Evolutionary conservation across 2,329 filamentous ascomycete species (phyloP).

Genomic region (Stemphylium lycopersici): DNA sequence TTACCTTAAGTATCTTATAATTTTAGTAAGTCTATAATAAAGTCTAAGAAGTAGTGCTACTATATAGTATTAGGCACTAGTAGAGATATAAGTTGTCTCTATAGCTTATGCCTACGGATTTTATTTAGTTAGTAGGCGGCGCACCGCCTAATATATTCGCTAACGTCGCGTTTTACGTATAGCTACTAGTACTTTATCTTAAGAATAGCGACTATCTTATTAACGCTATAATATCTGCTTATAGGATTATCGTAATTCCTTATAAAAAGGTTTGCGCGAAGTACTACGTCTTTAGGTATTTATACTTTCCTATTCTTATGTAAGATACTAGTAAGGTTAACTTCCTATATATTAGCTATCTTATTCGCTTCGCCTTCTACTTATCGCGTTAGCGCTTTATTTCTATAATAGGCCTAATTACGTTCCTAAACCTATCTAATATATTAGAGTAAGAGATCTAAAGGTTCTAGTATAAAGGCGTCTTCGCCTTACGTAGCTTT

Average conservation of each 20-base stretch:
- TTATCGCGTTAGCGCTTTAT: neutral
- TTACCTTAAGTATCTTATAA: neutral
- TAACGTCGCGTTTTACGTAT: neutral
- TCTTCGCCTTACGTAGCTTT: neutral
- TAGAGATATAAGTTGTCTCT: neutral
- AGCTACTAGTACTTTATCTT: neutral
- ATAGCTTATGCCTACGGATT: neutral
- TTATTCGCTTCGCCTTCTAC: neutral
- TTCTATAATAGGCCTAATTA: neutral
- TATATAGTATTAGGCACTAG: neutral
- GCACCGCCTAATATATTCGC: neutral
- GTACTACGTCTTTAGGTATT: neutral
- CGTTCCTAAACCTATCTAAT: neutral
- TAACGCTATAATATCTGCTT: neutral
- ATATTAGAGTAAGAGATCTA: neutral
- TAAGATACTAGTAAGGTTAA: neutral
- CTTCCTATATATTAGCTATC: neutral
- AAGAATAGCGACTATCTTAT: neutral
- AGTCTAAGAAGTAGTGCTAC: neutral
- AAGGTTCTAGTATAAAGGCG: neutral
- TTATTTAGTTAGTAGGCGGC: neutral
- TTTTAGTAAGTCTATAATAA: neutral
- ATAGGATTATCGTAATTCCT: neutral
- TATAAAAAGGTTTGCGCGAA: neutral
- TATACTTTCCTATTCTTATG: neutral